Conservation (phyloP, 163 green algal species). For the Scenedesmus sp. region DNA sequence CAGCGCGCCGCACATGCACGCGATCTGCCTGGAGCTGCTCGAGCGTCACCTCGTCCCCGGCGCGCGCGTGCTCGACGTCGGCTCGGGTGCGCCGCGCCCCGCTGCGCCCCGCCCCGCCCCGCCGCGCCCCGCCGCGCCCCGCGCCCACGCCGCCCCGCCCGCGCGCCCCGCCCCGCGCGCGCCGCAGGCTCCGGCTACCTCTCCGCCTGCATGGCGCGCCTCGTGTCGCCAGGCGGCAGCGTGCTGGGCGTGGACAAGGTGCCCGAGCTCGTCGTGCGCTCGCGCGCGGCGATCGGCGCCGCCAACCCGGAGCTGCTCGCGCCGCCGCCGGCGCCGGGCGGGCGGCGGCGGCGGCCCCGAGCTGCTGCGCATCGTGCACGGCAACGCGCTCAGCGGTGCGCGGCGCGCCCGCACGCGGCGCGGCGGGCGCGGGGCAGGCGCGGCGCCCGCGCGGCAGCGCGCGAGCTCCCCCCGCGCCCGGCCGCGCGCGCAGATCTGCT, state of each 20-base stretch:
- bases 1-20: slow-evolving; percentile 84
- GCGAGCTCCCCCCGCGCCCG: no score
- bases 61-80: slow-evolving; percentile 72
- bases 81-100: slow-evolving; percentile 57
- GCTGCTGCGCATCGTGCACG: slow-evolving; percentile 43
- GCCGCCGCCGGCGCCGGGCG: background rate
- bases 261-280: slow-evolving; percentile 49
- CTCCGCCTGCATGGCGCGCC: slow-evolving; percentile 63
- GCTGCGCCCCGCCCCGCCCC: no score
- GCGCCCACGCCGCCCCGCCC: no score
- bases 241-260: slow-evolving; percentile 79
- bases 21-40: slow-evolving; percentile 76
- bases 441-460: no score
- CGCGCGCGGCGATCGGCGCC: background rate
- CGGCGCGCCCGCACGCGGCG: no score
- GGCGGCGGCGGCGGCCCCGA: background rate
- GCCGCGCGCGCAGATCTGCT: slow-evolving; percentile 27
- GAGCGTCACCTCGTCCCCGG: slow-evolving; percentile 58
- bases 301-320: slow-evolving; percentile 25
- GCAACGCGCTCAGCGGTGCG: slow-evolving; percentile 53
- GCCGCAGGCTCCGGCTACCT: slow-evolving; percentile 71
- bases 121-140: no score
- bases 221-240: slow-evolving; percentile 60
- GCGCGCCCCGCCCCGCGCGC: no score
- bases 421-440: no score